A percentile compares a stretch with the other conserved stretches of the same genome.
Evolutionary conservation across 352 stramenopile species (phyloP).

Genomic region (Blastocystis sp.): DNA sequence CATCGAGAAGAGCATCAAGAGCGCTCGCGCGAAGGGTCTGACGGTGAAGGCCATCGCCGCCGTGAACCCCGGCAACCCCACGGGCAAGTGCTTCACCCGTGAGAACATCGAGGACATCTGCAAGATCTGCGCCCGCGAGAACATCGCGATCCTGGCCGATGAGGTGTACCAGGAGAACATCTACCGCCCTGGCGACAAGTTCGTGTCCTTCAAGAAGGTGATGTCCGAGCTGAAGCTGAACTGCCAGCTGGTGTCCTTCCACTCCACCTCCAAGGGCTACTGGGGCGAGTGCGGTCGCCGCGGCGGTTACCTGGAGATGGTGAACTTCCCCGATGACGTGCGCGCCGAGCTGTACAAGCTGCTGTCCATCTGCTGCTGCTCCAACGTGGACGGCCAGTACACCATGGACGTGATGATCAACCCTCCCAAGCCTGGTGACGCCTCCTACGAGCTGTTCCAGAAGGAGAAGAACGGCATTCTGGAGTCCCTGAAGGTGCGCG

Average conservation of each 20-base stretch:
- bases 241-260: constrained; percentile 95
- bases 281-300: constrained; percentile 94
- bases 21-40: constrained; percentile 83
- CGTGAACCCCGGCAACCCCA: constrained; percentile 98
- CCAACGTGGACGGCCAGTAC: constrained; percentile 91
- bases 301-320: constrained; percentile 92
- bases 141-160: constrained; percentile 91
- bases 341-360: constrained; percentile 98
- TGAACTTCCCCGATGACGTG: constrained; percentile 85
- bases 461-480: constrained; percentile 87
- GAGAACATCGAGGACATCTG: constrained; percentile 90
- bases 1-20: constrained; percentile 81
- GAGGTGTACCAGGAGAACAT: constrained; percentile 99
- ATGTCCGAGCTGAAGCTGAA: constrained; percentile 77
- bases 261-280: constrained; percentile 96
- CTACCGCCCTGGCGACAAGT: constrained; percentile 79
- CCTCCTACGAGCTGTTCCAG: constrained; percentile 83
- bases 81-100: constrained; percentile 81
- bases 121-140: constrained; percentile 85
- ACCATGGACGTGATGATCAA: constrained; percentile 86
- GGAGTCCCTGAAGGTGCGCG: constrained; percentile 86
- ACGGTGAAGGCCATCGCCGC: constrained; percentile 88
- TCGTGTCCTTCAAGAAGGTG: constrained; percentile 90
- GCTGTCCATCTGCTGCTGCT: constrained; percentile 91
- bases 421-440: constrained; percentile 83